A percentile compares a stretch with the other conserved stretches of the same genome.
phyloP scores from a whole-genome alignment of 305 asterid genomes.

The Galium porrigens region DNA sequence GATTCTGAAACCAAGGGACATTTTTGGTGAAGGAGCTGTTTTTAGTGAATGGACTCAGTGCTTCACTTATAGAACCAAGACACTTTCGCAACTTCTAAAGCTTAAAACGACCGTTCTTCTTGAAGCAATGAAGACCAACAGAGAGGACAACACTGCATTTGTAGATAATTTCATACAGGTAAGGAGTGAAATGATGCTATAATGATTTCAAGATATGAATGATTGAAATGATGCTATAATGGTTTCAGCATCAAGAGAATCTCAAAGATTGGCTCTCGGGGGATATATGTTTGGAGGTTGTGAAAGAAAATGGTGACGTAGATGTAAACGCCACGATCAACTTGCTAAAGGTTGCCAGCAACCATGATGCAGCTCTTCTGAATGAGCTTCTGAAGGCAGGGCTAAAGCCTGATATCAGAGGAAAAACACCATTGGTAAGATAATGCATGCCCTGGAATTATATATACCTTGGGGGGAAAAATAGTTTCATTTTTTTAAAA shows the following conservation, averaged over 20 bases:
- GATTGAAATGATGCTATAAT: not conserved
- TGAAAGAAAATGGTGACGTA: conserved; percentile 35
- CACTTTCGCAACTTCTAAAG: conserved; percentile 60
- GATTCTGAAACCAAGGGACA: conserved; percentile 38
- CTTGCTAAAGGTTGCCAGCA: conserved; percentile 53
- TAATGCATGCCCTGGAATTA: not conserved
- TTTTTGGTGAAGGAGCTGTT: conserved; percentile 72
- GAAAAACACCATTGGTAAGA: conserved; percentile 61
- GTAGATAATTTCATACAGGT: conserved; percentile 70
- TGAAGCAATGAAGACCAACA: conserved; percentile 48
- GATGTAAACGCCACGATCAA: conserved; percentile 34
- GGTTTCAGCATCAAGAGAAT: conserved; percentile 60
- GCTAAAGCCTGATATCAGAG: conserved; percentile 68
- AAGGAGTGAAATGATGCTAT: not conserved
- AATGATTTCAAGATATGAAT: conserved; percentile 1
- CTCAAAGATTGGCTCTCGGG: conserved; percentile 43
- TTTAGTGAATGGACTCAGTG: conserved; percentile 51
- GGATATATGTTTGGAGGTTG: conserved; percentile 41
- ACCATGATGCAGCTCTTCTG: conserved; percentile 69
- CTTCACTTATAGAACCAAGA: conserved; percentile 61
- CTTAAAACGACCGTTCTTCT: conserved; percentile 42
- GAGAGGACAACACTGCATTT: conserved; percentile 46
- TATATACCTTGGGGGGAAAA: not conserved
- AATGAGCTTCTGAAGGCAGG: conserved; percentile 69
- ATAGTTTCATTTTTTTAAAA: not conserved